Percentiles rank a stretch among this genome's conserved stretches.
phyloP scores from a whole-genome alignment of 768 basidiomycete species.

The Boletus barrowsii region DNA sequence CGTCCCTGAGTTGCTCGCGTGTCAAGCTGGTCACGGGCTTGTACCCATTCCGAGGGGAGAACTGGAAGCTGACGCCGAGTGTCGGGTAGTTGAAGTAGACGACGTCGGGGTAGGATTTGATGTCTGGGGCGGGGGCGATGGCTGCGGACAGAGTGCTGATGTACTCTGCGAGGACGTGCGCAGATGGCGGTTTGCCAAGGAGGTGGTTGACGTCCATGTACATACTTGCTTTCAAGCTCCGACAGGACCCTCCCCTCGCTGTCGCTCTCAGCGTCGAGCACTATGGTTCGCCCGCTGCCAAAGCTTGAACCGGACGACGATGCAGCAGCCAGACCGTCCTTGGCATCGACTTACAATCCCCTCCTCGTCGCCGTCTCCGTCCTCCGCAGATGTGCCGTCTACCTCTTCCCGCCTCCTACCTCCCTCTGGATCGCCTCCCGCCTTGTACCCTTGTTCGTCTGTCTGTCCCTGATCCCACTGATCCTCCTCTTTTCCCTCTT shows the following conservation, averaged over 20 bases:
- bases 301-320: constrained; percentile 21
- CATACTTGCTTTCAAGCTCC: constrained; percentile 17
- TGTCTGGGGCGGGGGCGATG: constrained; percentile 42
- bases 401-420: constrained; percentile 11
- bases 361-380: neutral
- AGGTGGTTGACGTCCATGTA: constrained; percentile 34
- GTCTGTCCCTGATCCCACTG: constrained; percentile 58
- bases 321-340: neutral
- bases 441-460: constrained; percentile 64
- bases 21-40: constrained; percentile 47
- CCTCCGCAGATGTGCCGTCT: constrained; percentile 1
- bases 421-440: constrained; percentile 47
- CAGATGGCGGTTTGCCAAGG: constrained; percentile 51
- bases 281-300: constrained; percentile 18
- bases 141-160: constrained; percentile 37
- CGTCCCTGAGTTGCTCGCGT: constrained; percentile 47
- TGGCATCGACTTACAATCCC: neutral
- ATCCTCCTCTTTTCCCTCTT: constrained; percentile 56
- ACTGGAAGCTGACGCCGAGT: constrained; percentile 81
- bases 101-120: constrained; percentile 78
- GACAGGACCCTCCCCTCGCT: constrained; percentile 11
- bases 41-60: constrained; percentile 63
- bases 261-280: constrained; percentile 3
- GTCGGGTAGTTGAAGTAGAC: constrained; percentile 84
- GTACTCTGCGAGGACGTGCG: constrained; percentile 41